Percentiles rank a stretch among this genome's conserved stretches.
phyloP scores from a whole-genome alignment of 2,329 filamentous ascomycete genomes.

The Tolypocladium album region DNA sequence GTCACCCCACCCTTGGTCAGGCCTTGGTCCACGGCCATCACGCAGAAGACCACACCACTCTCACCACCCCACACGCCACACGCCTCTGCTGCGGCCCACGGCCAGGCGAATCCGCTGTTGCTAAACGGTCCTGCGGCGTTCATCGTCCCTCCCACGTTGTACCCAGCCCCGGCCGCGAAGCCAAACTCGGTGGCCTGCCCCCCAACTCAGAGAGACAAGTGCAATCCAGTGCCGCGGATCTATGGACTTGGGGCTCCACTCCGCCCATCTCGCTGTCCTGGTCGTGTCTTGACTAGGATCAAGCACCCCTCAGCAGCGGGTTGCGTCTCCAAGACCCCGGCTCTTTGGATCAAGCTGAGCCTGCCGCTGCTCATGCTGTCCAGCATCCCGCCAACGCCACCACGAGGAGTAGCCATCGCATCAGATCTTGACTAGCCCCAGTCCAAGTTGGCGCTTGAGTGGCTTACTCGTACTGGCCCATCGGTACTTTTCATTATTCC shows the following conservation, averaged over 20 bases:
- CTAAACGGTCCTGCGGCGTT: not conserved
- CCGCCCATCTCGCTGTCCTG: conserved; percentile 6
- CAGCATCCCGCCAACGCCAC: conserved; percentile 20
- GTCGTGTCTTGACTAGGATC: not conserved
- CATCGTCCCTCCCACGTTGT: conserved; percentile 9
- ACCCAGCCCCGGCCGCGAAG: conserved; percentile 7
- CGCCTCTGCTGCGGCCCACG: not conserved
- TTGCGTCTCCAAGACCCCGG: conserved; percentile 1
- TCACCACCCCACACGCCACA: not conserved
- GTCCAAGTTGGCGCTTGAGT: conserved; percentile 5
- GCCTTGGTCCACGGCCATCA: not conserved
- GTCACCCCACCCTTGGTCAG: not conserved
- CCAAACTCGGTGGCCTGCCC: conserved; percentile 13
- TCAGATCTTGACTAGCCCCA: conserved; percentile 18
- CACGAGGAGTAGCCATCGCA: conserved; percentile 20
- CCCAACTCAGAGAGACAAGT: conserved; percentile 14
- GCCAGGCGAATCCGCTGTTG: not conserved
- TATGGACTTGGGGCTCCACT: conserved; percentile 12
- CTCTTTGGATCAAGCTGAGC: conserved; percentile 4
- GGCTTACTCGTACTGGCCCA: conserved; percentile 5
- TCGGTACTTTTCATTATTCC: conserved; percentile 8
- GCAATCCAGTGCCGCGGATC: conserved; percentile 23
- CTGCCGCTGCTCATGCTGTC: conserved; percentile 6
- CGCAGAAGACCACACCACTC: not conserved
- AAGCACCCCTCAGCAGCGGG: not conserved